Conservation (phyloP, 2,329 filamentous ascomycete genomes). For the Talaromyces sp. region DNA sequence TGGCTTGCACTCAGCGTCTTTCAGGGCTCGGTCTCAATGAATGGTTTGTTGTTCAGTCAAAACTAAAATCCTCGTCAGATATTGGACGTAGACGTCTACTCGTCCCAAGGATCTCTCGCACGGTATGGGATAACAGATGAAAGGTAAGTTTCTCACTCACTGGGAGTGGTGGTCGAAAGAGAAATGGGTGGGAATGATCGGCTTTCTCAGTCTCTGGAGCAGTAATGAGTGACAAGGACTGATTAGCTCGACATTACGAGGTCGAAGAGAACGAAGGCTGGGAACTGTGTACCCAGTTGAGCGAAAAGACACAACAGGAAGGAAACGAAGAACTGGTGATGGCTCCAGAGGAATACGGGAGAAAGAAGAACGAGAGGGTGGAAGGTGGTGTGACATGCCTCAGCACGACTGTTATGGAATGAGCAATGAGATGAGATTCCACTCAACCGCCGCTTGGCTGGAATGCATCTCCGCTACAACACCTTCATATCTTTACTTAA, state of each 20-base stretch:
- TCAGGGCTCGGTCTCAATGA: neutral
- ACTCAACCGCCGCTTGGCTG: neutral
- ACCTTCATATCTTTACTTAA: neutral
- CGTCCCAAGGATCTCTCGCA: neutral
- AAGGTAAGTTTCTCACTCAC: neutral
- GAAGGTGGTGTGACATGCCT: conserved; percentile 19
- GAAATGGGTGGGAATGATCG: conserved; percentile 19
- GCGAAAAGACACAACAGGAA: conserved; percentile 6
- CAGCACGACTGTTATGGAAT: conserved; percentile 22
- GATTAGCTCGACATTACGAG: conserved; percentile 14
- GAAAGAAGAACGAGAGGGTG: conserved; percentile 2
- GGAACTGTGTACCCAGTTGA: conserved; percentile 14
- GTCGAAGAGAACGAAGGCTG: conserved; percentile 6
- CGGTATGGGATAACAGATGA: neutral
- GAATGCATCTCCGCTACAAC: neutral
- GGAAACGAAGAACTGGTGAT: neutral
- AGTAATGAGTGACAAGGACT: conserved; percentile 15
- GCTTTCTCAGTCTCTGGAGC: conserved; percentile 11
- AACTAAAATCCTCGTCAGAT: neutral
- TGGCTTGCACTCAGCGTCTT: neutral
- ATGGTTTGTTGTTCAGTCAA: neutral
- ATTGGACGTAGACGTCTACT: neutral
- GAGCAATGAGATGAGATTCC: conserved; percentile 10
- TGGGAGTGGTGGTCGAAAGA: neutral
- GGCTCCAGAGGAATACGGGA: neutral